Evolutionary conservation across 1,139 yeast genomes (phyloP), one percentile per base, ranked within the genome.

Genomic region (Scheffersomyces segobiensis): DNA sequence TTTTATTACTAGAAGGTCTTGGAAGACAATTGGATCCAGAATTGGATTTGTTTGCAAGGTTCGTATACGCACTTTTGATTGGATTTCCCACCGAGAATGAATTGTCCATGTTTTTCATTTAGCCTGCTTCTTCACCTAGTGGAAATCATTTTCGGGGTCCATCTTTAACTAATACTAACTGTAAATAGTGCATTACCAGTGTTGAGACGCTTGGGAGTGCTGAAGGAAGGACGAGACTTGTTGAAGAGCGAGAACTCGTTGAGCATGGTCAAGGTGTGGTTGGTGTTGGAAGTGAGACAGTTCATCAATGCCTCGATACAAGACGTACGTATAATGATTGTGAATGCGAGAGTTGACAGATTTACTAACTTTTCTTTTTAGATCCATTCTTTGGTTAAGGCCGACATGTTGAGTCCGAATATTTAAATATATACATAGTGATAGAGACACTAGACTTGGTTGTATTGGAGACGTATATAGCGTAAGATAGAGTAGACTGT

Each of bases 21-120:
- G 99, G 99, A 21, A 82, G 98, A 70, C 97, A 91, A 72, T 79
- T 95, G 59, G 97, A 95, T 73, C 98, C 98, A 2, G 87, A 91
- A 53, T 80, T 95, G 69, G 99, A 95, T 75, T 82, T 95, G 60
- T 93, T 95, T 82, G 96, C 97, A 83, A 90, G 95, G 93, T 88
- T 86, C 83, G 93, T 89, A 88, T 87, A 83, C 72, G 84, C 86
- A 53, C 71, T 85, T 69, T 62, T 84, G 58, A 75, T 87, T 68
- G 91, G 90, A 49, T 83, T 85, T 64, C 87, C 87, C 56, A 78
- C 85, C 48, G 78, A 77, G 60, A 70, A 71, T 56, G 68, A 66
- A 57, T 61, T 71, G 22, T 59, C 63, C 56, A 53, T 62, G 57
- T 56, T 63, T 55, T 62, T 66, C 49, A 51, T 58, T n/a, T 56